A percentile compares a stretch with the other conserved stretches of the same genome.
phyloP scores from a whole-genome alignment of 805 yeast genomes.

The Clavispora fructus region DNA sequence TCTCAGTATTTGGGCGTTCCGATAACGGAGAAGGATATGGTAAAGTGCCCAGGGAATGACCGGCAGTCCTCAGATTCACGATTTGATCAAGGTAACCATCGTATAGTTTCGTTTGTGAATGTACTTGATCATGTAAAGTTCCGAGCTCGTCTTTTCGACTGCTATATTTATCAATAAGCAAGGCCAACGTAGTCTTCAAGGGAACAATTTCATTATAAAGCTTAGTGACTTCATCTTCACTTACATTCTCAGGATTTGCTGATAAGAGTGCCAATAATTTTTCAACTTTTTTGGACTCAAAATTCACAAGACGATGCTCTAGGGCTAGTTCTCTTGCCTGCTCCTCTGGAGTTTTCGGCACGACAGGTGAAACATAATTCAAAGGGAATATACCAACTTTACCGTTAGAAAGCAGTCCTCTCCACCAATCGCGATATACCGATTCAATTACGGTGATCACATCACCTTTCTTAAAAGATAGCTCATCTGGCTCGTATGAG shows the following conservation, averaged over 20 bases:
- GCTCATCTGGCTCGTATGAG: slow-evolving; percentile 78
- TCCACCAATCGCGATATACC: slow-evolving; percentile 93
- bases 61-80: slow-evolving; percentile 4
- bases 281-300: slow-evolving; percentile 57
- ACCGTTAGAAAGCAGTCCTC: slow-evolving; percentile 75
- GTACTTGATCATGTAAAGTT: slow-evolving; percentile 64
- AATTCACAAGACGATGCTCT: slow-evolving; percentile 51
- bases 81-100: slow-evolving; percentile 57
- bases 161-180: slow-evolving; percentile 71
- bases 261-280: slow-evolving; percentile 54
- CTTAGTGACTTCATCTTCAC: slow-evolving; percentile 64
- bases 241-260: slow-evolving; percentile 27
- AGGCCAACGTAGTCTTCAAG: slow-evolving; percentile 68
- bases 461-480: slow-evolving; percentile 84
- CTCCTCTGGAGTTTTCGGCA: slow-evolving; percentile 61
- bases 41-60: slow-evolving; percentile 2
- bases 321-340: slow-evolving; percentile 42
- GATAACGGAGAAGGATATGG: slow-evolving; percentile 4
- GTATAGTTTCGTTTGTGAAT: slow-evolving; percentile 62
- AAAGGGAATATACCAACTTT: slow-evolving; percentile 85
- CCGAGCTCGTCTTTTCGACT: slow-evolving; percentile 72
- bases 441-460: slow-evolving; percentile 80
- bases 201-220: slow-evolving; percentile 70
- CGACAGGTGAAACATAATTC: slow-evolving; percentile 80
- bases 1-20: background rate